Evolutionary conservation across 495 filamentous ascomycete genomes (phyloP), one percentile per base, ranked within the genome.

Genomic region (Penicillium malachiteum): DNA sequence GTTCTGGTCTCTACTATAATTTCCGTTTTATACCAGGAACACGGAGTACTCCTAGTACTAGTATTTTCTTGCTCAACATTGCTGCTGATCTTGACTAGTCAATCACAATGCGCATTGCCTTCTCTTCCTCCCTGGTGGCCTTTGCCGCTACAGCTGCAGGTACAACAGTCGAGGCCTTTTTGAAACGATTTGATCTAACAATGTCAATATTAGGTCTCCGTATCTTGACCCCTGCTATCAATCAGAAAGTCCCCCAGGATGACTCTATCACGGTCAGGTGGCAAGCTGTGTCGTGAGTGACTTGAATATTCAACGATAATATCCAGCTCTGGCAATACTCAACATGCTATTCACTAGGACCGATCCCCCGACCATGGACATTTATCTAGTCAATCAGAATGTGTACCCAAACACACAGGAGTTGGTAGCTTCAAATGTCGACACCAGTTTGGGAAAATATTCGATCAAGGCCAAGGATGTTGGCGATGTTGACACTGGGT

Each of bases 311-410:
- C 7, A 16, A 26, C 3, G 38, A 18, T 5, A 3, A n/a, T n/a
- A 7, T 5, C 2, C 33, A 38, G 17, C 32, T 14, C 21, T 12
- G 13, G 40, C 9, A 52, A 13, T 46, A 14, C 52, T 56, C 34
- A 52, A 41, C 12, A 6, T 7, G 31, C 41, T 33, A 12, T n/a
- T 5, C 4, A 26, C 21, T 48, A 73, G 70, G 31, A 71, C 70
- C 43, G 71, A 74, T n/a, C 71, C 71, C 3, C 40, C 55, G 3
- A 65, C 60, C 5, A 71, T 74, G 51, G 56, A 56, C 48, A 69
- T 74, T 35, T 56, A 69, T n/a, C 55, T 74, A 6, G 70, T 74
- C 45, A 74, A 74, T 44, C 54, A 70, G 21, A 59, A 70, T 51
- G 58, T 63, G 38, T 72, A 73, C 38, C 71, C 71, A 1, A 64